Conservation (phyloP, 768 basidiomycete species). For the Trametes cinnabarina region DNA sequence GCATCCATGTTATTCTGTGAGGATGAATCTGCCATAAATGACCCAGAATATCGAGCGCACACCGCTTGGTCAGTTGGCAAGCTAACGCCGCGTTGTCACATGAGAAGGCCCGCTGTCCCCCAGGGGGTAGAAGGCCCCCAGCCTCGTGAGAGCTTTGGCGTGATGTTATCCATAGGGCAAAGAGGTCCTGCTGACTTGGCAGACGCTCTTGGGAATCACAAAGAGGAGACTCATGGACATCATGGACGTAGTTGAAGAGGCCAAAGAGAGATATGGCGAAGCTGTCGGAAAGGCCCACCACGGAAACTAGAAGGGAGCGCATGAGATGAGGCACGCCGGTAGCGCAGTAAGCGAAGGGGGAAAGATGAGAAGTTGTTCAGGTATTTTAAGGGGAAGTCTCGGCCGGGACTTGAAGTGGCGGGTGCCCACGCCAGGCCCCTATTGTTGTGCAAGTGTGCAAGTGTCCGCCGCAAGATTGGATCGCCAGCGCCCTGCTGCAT, state of each 20-base stretch:
- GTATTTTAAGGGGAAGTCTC: slow-evolving; percentile 7
- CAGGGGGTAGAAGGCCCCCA: slow-evolving; percentile 43
- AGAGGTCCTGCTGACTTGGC: not conserved
- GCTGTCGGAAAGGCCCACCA: not conserved
- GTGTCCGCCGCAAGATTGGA: slow-evolving; percentile 26
- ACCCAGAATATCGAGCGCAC: slow-evolving; percentile 54
- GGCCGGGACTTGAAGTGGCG: slow-evolving; percentile 15
- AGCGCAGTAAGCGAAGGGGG: not conserved
- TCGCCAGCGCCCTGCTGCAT: slow-evolving; percentile 23
- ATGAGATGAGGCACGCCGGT: slow-evolving; percentile 8
- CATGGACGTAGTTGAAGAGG: not conserved
- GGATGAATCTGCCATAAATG: slow-evolving; percentile 59
- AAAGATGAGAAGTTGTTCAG: not conserved
- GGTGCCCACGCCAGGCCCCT: slow-evolving; percentile 25
- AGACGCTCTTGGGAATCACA: not conserved
- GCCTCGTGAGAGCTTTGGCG: not conserved
- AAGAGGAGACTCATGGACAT: not conserved
- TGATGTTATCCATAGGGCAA: slow-evolving; percentile 8
- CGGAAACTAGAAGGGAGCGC: slow-evolving; percentile 1
- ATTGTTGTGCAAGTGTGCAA: slow-evolving; percentile 24
- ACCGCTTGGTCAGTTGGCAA: slow-evolving; percentile 48
- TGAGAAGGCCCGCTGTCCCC: slow-evolving; percentile 65
- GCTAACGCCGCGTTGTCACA: slow-evolving; percentile 58
- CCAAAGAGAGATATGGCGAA: not conserved
- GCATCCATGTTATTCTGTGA: slow-evolving; percentile 65